Base-by-base conservation (phyloP, 768 basidiomycete genomes). In the Tulasnella sp. region DNA sequence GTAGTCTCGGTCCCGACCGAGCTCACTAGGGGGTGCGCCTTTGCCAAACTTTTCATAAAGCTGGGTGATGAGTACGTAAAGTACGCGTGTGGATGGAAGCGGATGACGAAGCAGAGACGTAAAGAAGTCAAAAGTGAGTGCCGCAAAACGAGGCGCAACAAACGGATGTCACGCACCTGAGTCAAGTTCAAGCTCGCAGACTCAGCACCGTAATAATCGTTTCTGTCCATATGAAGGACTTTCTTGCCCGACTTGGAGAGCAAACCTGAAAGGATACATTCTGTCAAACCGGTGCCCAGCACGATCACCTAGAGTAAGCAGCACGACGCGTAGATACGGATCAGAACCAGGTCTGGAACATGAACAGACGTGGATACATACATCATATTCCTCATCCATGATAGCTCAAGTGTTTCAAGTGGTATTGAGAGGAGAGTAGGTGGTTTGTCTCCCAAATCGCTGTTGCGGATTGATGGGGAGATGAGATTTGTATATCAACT, bases 301-400 rank as follows among this genome's bases (percentile, higher is more conserved):
- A 91, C 83, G 66, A 89, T 76, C 66, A 86, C 85, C 84, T 88
- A 64, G 47, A 40, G 16, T n/a, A 33, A 50, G 31, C 43, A 44
- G 20, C 34, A n/a, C n/a, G n/a, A n/a, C n/a, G n/a, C n/a, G n/a
- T 48, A 37, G 27, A 25, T 24, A 44, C 49, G 19, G 35, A 20
- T 39, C 28, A 33, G 24, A 37, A 37, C 37, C 41, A 24, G 15
- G 24, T 47, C n/a, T 13, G 22, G 8, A 35, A 27, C 28, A 16
- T 12, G 29, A 16, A 19, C 20, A 2, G 19, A 16, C 7, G 7
- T 25, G 7, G n/a, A 43, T 10, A 49, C 70, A 56, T 66, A 95
- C 92, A 67, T 96, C 92, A 72, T 96, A 98, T 74, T 88, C 84
- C 74, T 98, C 93, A 83, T 99, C 93, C 93, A 99, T 95, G 66